Evolutionary conservation across 306 rosid genomes (phyloP), one percentile per base, ranked within the genome.

Genomic region (Lupinus albus): DNA sequence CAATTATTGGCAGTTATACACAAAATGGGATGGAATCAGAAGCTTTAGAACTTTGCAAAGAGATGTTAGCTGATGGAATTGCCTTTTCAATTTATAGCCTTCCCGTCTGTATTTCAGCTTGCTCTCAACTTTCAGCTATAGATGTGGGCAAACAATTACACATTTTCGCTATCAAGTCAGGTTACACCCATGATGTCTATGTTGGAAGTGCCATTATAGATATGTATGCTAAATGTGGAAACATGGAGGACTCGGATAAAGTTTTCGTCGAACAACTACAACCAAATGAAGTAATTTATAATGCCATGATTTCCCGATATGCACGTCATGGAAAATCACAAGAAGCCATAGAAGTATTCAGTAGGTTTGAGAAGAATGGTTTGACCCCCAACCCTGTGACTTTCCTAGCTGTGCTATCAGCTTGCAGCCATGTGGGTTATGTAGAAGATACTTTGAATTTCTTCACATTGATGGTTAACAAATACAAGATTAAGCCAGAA

Each of bases 201-300:
- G 77, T 84, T 33, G 83, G 78, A 42, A 84, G 85, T 67, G 78
- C 83, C 47, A 67, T 84, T 6, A 63, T 78, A 41, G 85, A 84
- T 53, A 80, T 84, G 88, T 84, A 84, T 11, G 79, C 88, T 30
- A 78, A 81, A 75, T 84, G 85, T 45, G 88, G 83, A 44, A 68
- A 39, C 77, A 41, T 80, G 66, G 78, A 68, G 61, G 83, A 75
- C 4, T 84, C 85, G 0, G 62, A 61, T 55, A 78, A 75, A 59
- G 76, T 65, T 77, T 81, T 84, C 57, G 50, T 12, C 2, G 88
- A 78, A 16, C 85, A 75, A 56, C 25, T 50, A 50, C 45, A 64
- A 32, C 72, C 57, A 39, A 81, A 78, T 56, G 83, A 80, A 84
- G 88, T 78, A 16, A 78, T 48, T 53, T 78, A 77, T 8, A 84